These are phyloP conservation scores for Viridothelium virens DNA, from an alignment of 495 filamentous ascomycete genomes.

Conservation along the genomic window DNA sequence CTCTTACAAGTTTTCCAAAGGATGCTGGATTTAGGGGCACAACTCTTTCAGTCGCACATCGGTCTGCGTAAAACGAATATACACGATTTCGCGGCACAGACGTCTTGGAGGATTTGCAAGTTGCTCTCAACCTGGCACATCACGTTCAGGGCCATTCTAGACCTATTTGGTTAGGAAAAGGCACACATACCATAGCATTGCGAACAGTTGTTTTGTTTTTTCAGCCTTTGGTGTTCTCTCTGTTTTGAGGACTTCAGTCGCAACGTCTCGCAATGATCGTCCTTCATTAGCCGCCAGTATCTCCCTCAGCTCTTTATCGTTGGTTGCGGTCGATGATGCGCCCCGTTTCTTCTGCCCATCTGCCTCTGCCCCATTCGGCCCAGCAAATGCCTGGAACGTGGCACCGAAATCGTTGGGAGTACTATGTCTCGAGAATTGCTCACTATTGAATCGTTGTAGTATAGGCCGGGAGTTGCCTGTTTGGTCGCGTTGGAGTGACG, in stretches of 20 bases:
- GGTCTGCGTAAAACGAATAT: slow-evolving; percentile 83
- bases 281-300: slow-evolving; percentile 68
- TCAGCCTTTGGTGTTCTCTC: slow-evolving; percentile 78
- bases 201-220: slow-evolving; percentile 92
- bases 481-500: not conserved
- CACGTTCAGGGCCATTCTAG: slow-evolving; percentile 11
- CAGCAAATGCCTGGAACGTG: not conserved
- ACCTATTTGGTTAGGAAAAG: not conserved
- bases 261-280: slow-evolving; percentile 72
- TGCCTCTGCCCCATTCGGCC: slow-evolving; percentile 39
- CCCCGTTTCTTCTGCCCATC: slow-evolving; percentile 58
- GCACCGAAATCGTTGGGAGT: not conserved
- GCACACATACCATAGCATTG: slow-evolving; percentile 80
- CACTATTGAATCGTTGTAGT: not conserved
- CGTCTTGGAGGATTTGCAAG: slow-evolving; percentile 69
- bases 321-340: slow-evolving; percentile 67
- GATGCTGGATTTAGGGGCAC: slow-evolving; percentile 91
- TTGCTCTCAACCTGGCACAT: slow-evolving; percentile 63
- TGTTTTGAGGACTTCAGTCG: slow-evolving; percentile 64
- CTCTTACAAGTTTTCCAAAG: slow-evolving; percentile 92
- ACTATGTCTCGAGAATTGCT: slow-evolving; percentile 3
- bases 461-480: not conserved
- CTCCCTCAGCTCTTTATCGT: slow-evolving; percentile 85
- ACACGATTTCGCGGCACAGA: slow-evolving; percentile 88
- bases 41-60: slow-evolving; percentile 85